Evolutionary conservation across 176 grass and related monocot genomes (phyloP).

Genomic region (Eleusine coracana): DNA sequence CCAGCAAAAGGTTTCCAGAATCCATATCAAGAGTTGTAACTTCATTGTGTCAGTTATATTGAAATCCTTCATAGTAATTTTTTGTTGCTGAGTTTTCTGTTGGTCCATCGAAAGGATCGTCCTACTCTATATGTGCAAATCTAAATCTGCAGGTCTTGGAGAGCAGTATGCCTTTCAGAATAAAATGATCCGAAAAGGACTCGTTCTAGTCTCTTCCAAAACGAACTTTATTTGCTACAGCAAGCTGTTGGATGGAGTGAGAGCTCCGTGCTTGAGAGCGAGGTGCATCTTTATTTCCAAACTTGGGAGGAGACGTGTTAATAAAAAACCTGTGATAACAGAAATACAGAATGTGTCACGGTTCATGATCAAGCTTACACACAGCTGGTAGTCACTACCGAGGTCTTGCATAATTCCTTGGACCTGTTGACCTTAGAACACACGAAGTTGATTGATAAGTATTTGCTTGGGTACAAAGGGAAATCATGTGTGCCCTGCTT

Average conservation of each 20-base stretch:
- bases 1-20: neutral
- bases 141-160: neutral
- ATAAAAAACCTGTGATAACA: slow-evolving; percentile 19
- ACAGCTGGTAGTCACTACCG: slow-evolving; percentile 28
- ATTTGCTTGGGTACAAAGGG: slow-evolving; percentile 75
- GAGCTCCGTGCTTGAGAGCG: neutral
- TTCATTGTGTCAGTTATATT: neutral
- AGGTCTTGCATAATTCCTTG: slow-evolving; percentile 24
- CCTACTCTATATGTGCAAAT: neutral
- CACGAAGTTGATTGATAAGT: slow-evolving; percentile 36
- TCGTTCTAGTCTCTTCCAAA: neutral
- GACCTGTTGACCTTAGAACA: slow-evolving; percentile 31
- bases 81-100: neutral
- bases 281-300: slow-evolving; percentile 12
- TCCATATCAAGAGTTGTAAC: neutral
- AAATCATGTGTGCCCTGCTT: slow-evolving; percentile 57
- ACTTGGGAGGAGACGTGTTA: neutral
- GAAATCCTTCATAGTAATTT: neutral
- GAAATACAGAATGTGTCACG: neutral
- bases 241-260: neutral
- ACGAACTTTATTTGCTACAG: neutral
- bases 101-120: neutral
- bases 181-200: neutral
- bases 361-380: neutral
- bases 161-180: neutral